Base-by-base conservation (phyloP, 23 red algal species). In the Chondrus crispus region DNA sequence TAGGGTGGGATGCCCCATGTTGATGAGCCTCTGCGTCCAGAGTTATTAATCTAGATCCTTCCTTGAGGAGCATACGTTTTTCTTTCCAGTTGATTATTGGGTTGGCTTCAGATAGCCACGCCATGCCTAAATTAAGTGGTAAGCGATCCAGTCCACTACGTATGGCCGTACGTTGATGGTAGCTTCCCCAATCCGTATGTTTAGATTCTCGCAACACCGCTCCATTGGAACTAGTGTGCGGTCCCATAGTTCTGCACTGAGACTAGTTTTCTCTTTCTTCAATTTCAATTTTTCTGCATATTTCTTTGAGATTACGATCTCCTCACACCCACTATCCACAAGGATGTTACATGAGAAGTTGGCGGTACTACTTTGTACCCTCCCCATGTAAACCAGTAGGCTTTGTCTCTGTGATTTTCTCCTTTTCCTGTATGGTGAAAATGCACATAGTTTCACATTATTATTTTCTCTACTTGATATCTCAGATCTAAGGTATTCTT, bases 171-270 rank as follows among this genome's bases (percentile, higher is more conserved):
- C 53, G 32, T 83, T 24, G 41, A 83, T 54, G 3, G 26, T 1
- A 29, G 79, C 51, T 35, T 83, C 49, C 11, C 79, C 79, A 57
- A 83, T 83, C 40, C 53, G 46, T 38, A 83, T 83, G 49, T 36
- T 39, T n/a, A 83, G 50, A 57, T n/a, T 62, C 47, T 83, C 79
- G 40, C 39, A 57, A 83, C 49, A 83, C 62, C 37, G 79, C 10
- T 83, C 79, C 52, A 83, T 60, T 57, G 47, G 79, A 83, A 83
- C 79, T 83, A 83, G 62, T 57, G 47, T 83, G 40, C 79, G 19
- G 5, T 83, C 79, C 79, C 79, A 83, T 38, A 83, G 51, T 39
- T 83, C 47, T 29, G 79, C 79, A 18, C 42, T 83, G 9, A 83
- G 20, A 60, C 33, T 53, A 57, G 22, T 83, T 60, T n/a, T 83